Evolutionary conservation across 768 basidiomycete species (phyloP).

Genomic region (Boletus insuetus): DNA sequence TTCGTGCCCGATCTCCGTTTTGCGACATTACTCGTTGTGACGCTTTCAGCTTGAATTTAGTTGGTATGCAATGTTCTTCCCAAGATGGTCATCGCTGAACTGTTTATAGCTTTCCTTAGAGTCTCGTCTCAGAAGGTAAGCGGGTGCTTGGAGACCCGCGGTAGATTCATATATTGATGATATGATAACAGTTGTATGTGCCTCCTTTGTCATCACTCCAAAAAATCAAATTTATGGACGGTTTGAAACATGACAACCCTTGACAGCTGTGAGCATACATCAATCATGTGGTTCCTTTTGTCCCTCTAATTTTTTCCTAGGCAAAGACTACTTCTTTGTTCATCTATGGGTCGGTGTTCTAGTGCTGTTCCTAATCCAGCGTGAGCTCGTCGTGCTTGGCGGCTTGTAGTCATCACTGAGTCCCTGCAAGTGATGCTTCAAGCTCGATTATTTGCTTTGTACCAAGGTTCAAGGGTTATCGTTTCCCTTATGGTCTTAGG

Average conservation of each 20-base stretch:
- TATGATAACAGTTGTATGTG: conserved; percentile 14
- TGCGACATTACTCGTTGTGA: not conserved
- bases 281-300: not conserved
- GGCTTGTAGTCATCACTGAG: not conserved
- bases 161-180: not conserved
- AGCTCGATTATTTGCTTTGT: conserved; percentile 15
- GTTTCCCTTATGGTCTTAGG: conserved; percentile 9
- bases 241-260: not conserved
- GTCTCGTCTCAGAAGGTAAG: conserved; percentile 7
- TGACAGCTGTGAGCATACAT: conserved; percentile 12
- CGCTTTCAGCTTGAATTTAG: conserved; percentile 7
- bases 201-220: not conserved
- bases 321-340: conserved; percentile 11
- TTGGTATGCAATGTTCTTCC: not conserved
- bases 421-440: conserved; percentile 12
- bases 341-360: conserved; percentile 11
- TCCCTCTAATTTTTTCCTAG: conserved; percentile 2
- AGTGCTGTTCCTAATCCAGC: conserved; percentile 9
- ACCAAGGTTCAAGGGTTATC: conserved; percentile 9
- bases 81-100: not conserved
- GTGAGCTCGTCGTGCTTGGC: not conserved
- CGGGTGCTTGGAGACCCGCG: not conserved
- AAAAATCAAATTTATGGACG: not conserved
- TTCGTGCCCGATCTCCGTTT: not conserved
- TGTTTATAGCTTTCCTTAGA: conserved; percentile 14